Evolutionary conservation across 192 early-diverging fungal genomes (phyloP), one percentile per base, ranked within the genome.

Genomic region (Backusella westeae): DNA sequence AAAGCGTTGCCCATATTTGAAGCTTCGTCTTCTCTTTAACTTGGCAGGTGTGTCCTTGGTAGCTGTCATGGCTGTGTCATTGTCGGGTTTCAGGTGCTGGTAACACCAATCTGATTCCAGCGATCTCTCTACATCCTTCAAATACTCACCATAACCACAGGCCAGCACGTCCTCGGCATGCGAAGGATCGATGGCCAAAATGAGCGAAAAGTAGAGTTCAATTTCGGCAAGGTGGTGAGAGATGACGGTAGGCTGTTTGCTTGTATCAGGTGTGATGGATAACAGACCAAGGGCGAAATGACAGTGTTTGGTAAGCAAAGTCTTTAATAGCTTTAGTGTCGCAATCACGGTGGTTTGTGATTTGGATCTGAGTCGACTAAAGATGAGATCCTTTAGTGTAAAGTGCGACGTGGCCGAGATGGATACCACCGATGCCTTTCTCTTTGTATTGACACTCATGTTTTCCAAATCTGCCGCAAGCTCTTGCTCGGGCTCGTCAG

Each of bases 261-360:
- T 23, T 23, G 29, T 67, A 67, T 88, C 87, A 4, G 85, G 87
- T 72, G 94, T 90, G 23, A 96, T 91, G 56, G 90, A 87, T 29
- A 99, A 81, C 38, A 97, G 78, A 66, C 88, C 88, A 36, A 95
- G 85, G 7, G 95, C 89, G 75, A 92, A 93, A 35, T 85, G 86
- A 77, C 91, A 94, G 80, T 99, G 93, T 29, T 89, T 85, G 7
- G 86, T 82, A 42, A 99, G 91, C 1, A 96, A 67, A 0, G 90
- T 87, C 10, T 91, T 90, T 34, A 97, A 81, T 34, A 99, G 77
- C 69, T 93, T 95, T 17, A 97, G 84, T 0, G 94, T 92, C 0
- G 92, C 91, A 68, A 94, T 93, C 4, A 96, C 94, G 6, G 96
- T 94, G 34, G 93, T 89, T 71, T 92, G 93, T 0, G 95, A 96